A percentile compares a stretch with the other conserved stretches of the same genome.
Evolutionary conservation across 83 land plant species (phyloP).

Genomic region (Picea abies): DNA sequence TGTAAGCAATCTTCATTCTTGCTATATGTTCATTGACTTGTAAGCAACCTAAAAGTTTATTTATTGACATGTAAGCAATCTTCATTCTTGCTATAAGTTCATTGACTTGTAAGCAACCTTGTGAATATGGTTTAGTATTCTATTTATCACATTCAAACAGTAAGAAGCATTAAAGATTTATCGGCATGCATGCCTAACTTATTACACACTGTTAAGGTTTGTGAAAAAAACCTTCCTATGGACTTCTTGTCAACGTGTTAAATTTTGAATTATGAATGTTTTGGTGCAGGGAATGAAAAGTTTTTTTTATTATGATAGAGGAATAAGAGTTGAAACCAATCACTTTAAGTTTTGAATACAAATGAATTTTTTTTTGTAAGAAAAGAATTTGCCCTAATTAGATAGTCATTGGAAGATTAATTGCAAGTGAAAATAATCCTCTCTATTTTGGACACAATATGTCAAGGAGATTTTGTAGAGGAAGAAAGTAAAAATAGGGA

Average conservation of each 20-base stretch:
- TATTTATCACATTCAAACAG: slow-evolving; percentile 69
- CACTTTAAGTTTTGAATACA: not conserved
- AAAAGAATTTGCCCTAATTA: not conserved
- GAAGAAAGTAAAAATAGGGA: not conserved
- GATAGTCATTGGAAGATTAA: not conserved
- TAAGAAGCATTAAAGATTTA: slow-evolving; percentile 53
- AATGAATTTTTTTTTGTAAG: not conserved
- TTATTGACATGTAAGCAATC: too few relatives aligned
- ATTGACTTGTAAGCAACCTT: not conserved
- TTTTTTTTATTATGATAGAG: not conserved
- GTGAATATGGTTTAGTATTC: slow-evolving; percentile 50
- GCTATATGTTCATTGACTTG: not conserved
- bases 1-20: not conserved
- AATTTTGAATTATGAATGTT: not conserved
- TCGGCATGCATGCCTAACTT: slow-evolving; percentile 65
- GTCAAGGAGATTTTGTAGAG: too few relatives aligned
- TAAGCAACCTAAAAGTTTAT: not conserved
- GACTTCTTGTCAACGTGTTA: not conserved
- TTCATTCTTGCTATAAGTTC: not conserved
- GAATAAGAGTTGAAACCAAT: slow-evolving; percentile 9
- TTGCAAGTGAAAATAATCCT: not conserved
- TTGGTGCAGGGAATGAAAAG: slow-evolving; percentile 16
- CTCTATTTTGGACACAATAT: not conserved
- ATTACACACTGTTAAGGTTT: slow-evolving; percentile 67
- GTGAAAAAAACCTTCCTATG: not conserved